Base-by-base conservation (phyloP, 306 rosid genomes). In the Sesbania bispinosa region DNA sequence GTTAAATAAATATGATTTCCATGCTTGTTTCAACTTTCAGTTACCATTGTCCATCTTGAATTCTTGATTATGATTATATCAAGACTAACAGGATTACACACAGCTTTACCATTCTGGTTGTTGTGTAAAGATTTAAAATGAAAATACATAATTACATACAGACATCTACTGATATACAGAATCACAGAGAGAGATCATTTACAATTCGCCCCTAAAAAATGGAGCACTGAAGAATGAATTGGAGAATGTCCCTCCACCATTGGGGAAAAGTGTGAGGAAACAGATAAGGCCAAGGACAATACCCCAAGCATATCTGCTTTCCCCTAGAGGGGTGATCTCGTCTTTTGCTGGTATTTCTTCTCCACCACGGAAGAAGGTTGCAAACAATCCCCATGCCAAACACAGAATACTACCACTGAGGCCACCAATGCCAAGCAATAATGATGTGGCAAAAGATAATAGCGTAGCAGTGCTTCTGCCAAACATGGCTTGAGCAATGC, bases 351-450 rank as follows among this genome's bases (percentile, higher is more conserved):
- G 98, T 11, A 88, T 57, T 80, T 93, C 98, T 64, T 93, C 98
- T 8, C 97, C 97, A 0, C 96, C 98, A 13, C 98, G 80, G 52
- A 93, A 89, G 84, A 93, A 93, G 19, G 96, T 90, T 42, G 97
- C 93, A 42, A 90, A 93, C 72, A 93, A 78, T 9, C 98, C 98
- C 98, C 98, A 93, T 38, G 98, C 93, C 83, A 93, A 48, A 58
- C 98, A 93, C 19, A 93, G 82, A 43, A 93, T 93, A 63, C 98
- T 93, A 0, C 98, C 98, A 59, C 97, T 93, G 64, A 93, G 81
- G 39, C 98, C 97, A 1, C 97, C 98, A 1, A 87, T 57, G n/a
- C 97, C 96, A 1, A 93, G 96, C 80, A 93, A 54, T 9, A 93
- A 74, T 0, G 97, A 93, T 0, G 97, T 87, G 16, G 82, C 88